Percentiles rank a stretch among this genome's conserved stretches.
Conservation (phyloP, 495 filamentous ascomycete species). For the Lindgomyces ingoldianus region DNA sequence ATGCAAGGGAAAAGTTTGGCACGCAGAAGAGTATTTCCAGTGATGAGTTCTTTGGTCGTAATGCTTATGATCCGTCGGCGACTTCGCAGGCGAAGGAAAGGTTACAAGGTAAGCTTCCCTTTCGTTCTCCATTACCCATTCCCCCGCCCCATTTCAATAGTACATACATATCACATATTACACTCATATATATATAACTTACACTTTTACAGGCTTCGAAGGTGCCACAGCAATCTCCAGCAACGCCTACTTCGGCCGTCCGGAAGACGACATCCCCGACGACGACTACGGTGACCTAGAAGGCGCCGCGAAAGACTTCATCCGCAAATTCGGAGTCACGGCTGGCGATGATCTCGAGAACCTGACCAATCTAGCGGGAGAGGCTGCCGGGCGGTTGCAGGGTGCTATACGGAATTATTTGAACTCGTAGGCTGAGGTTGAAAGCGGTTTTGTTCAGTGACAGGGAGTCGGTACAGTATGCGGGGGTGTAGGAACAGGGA, state of each 20-base stretch:
- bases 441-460: no score
- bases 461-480: no score
- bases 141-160: not conserved
- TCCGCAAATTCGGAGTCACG: conserved; percentile 90
- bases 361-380: conserved; percentile 74
- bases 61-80: conserved; percentile 74
- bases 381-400: conserved; percentile 81
- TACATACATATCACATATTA: not conserved
- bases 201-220: conserved; percentile 70
- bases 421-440: conserved; percentile 59
- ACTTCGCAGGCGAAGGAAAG: conserved; percentile 84
- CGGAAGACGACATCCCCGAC: conserved; percentile 67
- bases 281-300: conserved; percentile 83
- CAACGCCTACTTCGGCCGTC: conserved; percentile 93
- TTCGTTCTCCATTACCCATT: not conserved
- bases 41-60: conserved; percentile 96
- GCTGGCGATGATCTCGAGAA: conserved; percentile 95
- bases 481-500: no score
- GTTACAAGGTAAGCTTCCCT: conserved; percentile 47
- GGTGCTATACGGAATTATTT: conserved; percentile 87
- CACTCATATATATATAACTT: not conserved
- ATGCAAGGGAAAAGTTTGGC: conserved; percentile 82
- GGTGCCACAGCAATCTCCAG: conserved; percentile 89
- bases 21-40: conserved; percentile 93
- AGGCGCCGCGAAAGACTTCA: conserved; percentile 88